Percentiles rank a stretch among this genome's conserved stretches.
phyloP scores from a whole-genome alignment of 176 grass and related monocot genomes.

The Pharus latifolius region DNA sequence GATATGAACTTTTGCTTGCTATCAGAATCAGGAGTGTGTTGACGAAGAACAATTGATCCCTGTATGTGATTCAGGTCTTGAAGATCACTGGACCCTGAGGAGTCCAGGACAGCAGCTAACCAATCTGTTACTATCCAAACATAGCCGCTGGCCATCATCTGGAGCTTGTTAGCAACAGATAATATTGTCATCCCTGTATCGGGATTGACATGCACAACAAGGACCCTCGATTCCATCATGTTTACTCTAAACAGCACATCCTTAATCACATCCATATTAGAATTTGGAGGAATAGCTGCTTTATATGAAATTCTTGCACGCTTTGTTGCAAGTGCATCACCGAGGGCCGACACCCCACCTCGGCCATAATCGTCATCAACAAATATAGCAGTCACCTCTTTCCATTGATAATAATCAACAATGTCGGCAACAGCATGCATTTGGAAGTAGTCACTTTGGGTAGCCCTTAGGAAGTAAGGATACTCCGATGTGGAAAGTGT shows the following conservation, averaged over 20 bases:
- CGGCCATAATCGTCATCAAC: constrained; percentile 86
- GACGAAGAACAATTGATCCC: constrained; percentile 58
- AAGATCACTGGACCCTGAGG: constrained; percentile 1
- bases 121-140: constrained; percentile 89
- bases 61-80: constrained; percentile 46
- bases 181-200: constrained; percentile 60
- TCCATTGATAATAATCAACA: constrained; percentile 67
- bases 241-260: constrained; percentile 52
- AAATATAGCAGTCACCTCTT: constrained; percentile 63
- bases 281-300: constrained; percentile 48
- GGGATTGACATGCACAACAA: constrained; percentile 77
- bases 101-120: constrained; percentile 80
- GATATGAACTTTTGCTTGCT: constrained; percentile 53
- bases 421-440: constrained; percentile 71
- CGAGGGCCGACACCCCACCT: constrained; percentile 44
- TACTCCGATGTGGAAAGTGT: constrained; percentile 61
- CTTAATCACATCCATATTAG: constrained; percentile 29
- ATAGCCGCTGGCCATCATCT: constrained; percentile 56
- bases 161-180: constrained; percentile 41
- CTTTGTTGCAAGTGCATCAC: constrained; percentile 47
- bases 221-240: constrained; percentile 81
- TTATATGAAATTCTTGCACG: constrained; percentile 67
- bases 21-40: constrained; percentile 54
- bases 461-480: constrained; percentile 66
- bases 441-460: constrained; percentile 71